phyloP scores from a whole-genome alignment of 768 basidiomycete species.

The Neoboletus brunneissimus region DNA sequence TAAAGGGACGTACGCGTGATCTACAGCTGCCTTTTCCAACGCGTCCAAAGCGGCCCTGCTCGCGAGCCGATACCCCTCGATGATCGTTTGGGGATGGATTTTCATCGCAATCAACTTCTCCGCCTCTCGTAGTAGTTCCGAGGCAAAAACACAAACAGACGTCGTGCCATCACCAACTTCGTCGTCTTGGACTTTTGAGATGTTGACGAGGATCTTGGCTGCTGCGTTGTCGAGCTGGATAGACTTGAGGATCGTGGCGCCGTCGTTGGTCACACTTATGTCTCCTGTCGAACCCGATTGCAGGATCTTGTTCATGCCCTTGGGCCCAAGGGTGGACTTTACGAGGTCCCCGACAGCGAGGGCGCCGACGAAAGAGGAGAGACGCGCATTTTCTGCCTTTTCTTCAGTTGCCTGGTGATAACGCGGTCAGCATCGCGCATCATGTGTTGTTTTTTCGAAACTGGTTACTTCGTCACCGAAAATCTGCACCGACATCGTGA shows the following conservation, averaged over 20 bases:
- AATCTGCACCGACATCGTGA: slow-evolving; percentile 56
- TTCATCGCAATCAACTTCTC: slow-evolving; percentile 90
- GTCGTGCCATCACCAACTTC: slow-evolving; percentile 98
- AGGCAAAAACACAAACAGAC: slow-evolving; percentile 85
- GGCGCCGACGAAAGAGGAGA: slow-evolving; percentile 97
- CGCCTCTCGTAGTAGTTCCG: slow-evolving; percentile 90
- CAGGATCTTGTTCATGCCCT: slow-evolving; percentile 99
- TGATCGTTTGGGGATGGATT: slow-evolving; percentile 97
- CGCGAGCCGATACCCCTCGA: slow-evolving; percentile 95
- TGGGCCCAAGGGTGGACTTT: slow-evolving; percentile 96
- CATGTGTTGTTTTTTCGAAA: neutral
- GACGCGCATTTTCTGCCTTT: slow-evolving; percentile 95
- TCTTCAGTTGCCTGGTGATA: slow-evolving; percentile 76
- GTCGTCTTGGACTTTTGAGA: slow-evolving; percentile 99
- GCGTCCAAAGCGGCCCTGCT: slow-evolving; percentile 80
- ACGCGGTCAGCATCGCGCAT: slow-evolving; percentile 1
- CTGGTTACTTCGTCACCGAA: slow-evolving; percentile 56
- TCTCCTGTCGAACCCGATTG: slow-evolving; percentile 88
- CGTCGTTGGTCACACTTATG: slow-evolving; percentile 97
- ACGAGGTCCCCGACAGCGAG: slow-evolving; percentile 97
- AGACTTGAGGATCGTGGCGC: slow-evolving; percentile 95
- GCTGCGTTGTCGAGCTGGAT: slow-evolving; percentile 98
- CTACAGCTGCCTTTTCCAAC: slow-evolving; percentile 75
- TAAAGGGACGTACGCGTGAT: slow-evolving; percentile 67
- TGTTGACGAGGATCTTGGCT: slow-evolving; percentile 98